These are phyloP conservation scores for Russula sp. DNA, from an alignment of 768 basidiomycete genomes.

Conservation along the genomic window DNA sequence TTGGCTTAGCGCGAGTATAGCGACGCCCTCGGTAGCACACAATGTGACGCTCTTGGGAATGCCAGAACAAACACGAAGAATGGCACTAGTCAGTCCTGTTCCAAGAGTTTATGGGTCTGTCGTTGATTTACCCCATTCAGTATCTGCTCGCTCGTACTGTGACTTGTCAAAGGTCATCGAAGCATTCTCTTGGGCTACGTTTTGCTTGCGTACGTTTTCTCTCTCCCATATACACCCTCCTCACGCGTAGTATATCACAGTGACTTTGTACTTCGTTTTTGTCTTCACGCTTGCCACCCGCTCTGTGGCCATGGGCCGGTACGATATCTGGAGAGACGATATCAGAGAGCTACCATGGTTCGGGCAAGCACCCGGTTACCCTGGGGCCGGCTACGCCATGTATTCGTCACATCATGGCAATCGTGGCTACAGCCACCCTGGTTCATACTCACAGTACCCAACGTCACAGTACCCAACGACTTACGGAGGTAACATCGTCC, in stretches of 20 bases:
- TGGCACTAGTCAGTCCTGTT: conserved; percentile 24
- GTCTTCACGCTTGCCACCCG: conserved; percentile 20
- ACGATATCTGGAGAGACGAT: conserved; percentile 29
- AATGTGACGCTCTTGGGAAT: conserved; percentile 26
- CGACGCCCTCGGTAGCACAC: conserved; percentile 22
- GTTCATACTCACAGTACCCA: conserved; percentile 12
- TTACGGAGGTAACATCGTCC: conserved; percentile 20
- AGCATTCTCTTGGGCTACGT: conserved; percentile 30
- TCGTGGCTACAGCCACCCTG: conserved; percentile 17
- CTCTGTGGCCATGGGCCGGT: conserved; percentile 25
- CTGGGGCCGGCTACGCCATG: conserved; percentile 16
- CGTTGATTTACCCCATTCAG: conserved; percentile 7
- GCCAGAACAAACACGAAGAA: conserved; percentile 22
- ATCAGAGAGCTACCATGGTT: conserved; percentile 29
- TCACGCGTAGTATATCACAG: conserved; percentile 5
- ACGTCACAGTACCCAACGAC: neutral
- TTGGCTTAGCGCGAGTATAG: conserved; percentile 11
- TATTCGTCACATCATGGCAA: conserved; percentile 19
- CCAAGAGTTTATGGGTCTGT: neutral
- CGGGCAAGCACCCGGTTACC: conserved; percentile 29
- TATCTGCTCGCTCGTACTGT: conserved; percentile 30
- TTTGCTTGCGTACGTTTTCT: conserved; percentile 23
- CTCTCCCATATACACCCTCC: neutral
- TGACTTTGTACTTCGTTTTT: conserved; percentile 29
- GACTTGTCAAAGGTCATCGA: conserved; percentile 30